Base-by-base conservation (phyloP, 192 early-diverging fungal species). In the Backusella tuberculispora region DNA sequence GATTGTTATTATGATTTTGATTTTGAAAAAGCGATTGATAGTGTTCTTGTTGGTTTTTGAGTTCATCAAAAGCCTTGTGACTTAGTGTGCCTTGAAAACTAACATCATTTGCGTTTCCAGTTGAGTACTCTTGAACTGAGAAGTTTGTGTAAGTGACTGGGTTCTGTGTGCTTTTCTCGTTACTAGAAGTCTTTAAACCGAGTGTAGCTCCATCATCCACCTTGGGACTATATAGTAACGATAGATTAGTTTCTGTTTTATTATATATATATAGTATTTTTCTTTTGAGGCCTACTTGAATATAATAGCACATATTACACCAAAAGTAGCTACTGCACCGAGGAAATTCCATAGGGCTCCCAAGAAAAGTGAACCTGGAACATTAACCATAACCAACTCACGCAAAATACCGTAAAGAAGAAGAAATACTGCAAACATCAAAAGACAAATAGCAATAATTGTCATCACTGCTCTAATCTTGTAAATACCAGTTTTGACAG, bases 351-450 rank as follows among this genome's bases (percentile, higher is more conserved):
- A 80, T 7, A 80, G 76, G 14, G 47, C 78, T 48, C 69, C 71
- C 19, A 80, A 44, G 37, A 76, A 21, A 46, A 72, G 37, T 8
- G 43, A 71, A 13, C 78, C 78, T 0, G 63, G 26, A 5, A 41
- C 29, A 34, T 67, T 80, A 9, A 67, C 66, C 17, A 76, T 80
- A 41, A 76, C 76, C 8, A 43, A n/a, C 26, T 72, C 37, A 29
- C 78, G 78, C 5, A 80, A 50, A 46, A 76, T 69, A 69, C 78
- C 78, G 69, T 76, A 80, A 8, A 80, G 71, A 19, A 80, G 38
- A 42, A 80, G 72, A 14, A 80, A 76, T 38, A 63, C 14, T 3
- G 78, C 78, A 73, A 80, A 80, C 29, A 70, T 41, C 46, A 65
- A 40, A 14, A 80, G 47, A 46, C 78, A 75, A 9, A 76, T 64